Evolutionary conservation across 2,329 filamentous ascomycete species (phyloP).

Genomic region (Corinectria fuckeliana): DNA sequence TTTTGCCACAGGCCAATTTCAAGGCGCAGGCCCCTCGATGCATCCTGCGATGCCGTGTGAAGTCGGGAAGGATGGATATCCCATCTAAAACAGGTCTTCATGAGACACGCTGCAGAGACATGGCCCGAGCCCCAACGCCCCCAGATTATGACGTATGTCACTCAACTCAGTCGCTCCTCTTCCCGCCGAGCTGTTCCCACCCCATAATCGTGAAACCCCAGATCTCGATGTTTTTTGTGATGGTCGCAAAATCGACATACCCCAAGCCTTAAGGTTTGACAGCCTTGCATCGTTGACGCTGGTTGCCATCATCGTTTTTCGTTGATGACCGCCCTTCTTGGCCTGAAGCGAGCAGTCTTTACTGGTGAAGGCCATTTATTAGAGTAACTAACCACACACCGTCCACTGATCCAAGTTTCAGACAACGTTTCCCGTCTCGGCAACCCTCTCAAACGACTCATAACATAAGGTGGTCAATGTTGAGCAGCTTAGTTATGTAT

Average conservation of each 20-base stretch:
- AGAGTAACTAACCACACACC: neutral
- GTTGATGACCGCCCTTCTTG: constrained; percentile 1
- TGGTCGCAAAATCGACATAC: neutral
- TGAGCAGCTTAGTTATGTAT: no score
- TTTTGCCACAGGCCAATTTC: neutral
- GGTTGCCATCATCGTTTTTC: constrained; percentile 14
- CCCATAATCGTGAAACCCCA: constrained; percentile 6
- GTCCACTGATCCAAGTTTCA: neutral
- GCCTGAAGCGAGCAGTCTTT: neutral
- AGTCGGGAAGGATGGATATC: neutral
- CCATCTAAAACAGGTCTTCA: neutral
- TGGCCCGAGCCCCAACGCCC: neutral
- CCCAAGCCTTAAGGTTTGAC: neutral
- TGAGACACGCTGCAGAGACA: constrained; percentile 2
- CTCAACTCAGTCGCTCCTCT: no score
- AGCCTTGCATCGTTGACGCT: constrained; percentile 31
- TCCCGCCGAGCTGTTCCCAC: neutral
- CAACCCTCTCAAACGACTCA: no score
- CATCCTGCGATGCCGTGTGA: constrained; percentile 2
- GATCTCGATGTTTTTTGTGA: constrained; percentile 30
- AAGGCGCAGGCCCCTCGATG: neutral
- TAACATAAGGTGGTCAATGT: no score
- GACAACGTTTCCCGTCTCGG: neutral
- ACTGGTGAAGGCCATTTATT: neutral
- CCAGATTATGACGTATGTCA: constrained; percentile 36